Conservation (phyloP, 164 flowering plant species). For the Aristolochia contorta region DNA sequence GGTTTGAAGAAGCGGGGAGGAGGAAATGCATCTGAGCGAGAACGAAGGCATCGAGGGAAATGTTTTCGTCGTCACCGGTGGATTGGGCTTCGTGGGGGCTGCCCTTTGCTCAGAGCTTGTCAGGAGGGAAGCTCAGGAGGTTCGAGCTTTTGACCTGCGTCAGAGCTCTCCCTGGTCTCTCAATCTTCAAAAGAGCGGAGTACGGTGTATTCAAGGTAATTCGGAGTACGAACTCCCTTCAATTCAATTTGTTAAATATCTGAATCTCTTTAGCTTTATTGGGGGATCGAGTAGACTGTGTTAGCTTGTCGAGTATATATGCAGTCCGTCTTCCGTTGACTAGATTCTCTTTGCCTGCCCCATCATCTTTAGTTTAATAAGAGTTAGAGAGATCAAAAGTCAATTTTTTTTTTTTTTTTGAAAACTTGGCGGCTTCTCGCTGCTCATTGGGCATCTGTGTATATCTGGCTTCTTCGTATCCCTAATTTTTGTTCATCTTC, state of each 20-base stretch:
- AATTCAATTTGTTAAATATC: not conserved
- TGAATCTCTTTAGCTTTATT: not conserved
- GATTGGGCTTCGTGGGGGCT: slow-evolving; percentile 79
- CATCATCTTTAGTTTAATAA: not conserved
- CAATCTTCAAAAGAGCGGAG: slow-evolving; percentile 33
- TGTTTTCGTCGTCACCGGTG: slow-evolving; percentile 84
- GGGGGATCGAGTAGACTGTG: not conserved
- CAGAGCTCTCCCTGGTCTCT: slow-evolving; percentile 52
- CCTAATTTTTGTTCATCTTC: not conserved
- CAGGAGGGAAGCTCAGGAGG: slow-evolving; percentile 63
- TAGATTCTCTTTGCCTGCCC: not conserved
- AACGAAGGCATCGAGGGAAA: slow-evolving; percentile 83
- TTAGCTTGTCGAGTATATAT: not conserved
- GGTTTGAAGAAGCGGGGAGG: not conserved
- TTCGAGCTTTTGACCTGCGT: slow-evolving; percentile 61
- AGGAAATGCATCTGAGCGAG: slow-evolving; percentile 78
- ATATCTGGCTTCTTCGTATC: not conserved
- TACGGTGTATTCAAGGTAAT: slow-evolving; percentile 52
- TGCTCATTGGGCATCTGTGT: not conserved
- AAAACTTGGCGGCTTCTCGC: not conserved
- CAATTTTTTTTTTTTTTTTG: not conserved
- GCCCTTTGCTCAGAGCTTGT: slow-evolving; percentile 74
- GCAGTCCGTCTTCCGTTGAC: not conserved
- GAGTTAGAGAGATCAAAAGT: not conserved
- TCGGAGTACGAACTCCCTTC: not conserved